Evolutionary conservation across 805 yeast genomes (phyloP), one percentile per base, ranked within the genome.

Genomic region (Candida vartiovaarae): DNA sequence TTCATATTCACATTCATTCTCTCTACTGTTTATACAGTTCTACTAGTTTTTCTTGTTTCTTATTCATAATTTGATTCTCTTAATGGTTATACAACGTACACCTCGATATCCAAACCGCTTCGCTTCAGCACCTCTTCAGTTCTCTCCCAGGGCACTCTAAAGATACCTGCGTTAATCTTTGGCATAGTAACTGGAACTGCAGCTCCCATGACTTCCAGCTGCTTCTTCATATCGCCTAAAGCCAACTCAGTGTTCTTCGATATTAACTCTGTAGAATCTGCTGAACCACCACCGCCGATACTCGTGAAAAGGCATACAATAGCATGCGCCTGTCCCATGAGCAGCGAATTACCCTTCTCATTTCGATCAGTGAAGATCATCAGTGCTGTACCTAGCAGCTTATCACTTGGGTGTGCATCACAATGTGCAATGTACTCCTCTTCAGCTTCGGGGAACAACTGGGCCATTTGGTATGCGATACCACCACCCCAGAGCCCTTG

Each of bases 401-500:
- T 51, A 0, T 51, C 33, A 1, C 65, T 61, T 23, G 43, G 32
- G 23, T 47, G 40, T 54, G 53, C 8, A 53, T 47, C 31, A 40
- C 62, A 59, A 30, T 57, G 58, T 2, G 41, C 32, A 11, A 45
- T 41, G 53, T 87, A 84, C 4, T 54, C 49, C 37, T 58, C 50
- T 52, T 75, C 83, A 4, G 91, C 75, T 3, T 66, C 55, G 2
- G 87, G 89, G 59, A 71, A 86, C 38, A 65, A 60, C 15, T 52
- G 42, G 25, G 70, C 74, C 54, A 87, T 76, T 26, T 64, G 74
- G 4, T 67, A 68, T 0, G 95, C 95, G 3, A 87, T 75, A 0
- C 95, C 96, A 3, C 86, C 91, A 4, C 93, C 93, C 95, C 95
- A 87, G 2, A 69, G 55, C 0, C 95, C 95, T 26, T 70, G 67